Base-by-base conservation (phyloP, 768 basidiomycete genomes). In the Zangia roseola region DNA sequence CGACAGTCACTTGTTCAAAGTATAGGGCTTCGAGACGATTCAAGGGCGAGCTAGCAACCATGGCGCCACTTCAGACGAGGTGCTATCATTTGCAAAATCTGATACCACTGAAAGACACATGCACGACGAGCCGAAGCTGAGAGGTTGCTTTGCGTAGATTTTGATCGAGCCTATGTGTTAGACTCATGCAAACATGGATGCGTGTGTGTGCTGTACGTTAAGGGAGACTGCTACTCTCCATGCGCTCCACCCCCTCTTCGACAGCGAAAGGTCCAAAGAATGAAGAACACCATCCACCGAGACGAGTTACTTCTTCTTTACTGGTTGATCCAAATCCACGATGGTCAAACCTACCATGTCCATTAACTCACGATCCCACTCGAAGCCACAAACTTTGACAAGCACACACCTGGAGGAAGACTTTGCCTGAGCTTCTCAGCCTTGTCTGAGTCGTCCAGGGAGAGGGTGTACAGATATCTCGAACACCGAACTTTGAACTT, bases 401-500 rank as follows among this genome's bases (percentile, higher is more conserved):
- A 31, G 14, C 31, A 73, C 88, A 62, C 65, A 94, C 95, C 91
- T 63, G 97, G 97, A 45, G 95, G 95, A 43, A 99, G 79, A 65
- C 84, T 86, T 78, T 91, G 91, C 78, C 87, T 83, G 62, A 99
- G 84, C 79, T 97, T 99, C 71, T 97, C 94, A 34, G 97, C 95
- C 81, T 97, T 98, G 72, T 97, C 94, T 65, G 91, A 83, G 76
- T 99, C 97, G 69, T 93, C 88, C 68, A 98, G 72, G 53, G 85
- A 82, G 56, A 98, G 83, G n/a, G 97, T 98, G 86, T 99, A 99
- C 53, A 94, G 86, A 73, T 94, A 94, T 70, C 90, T 82, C 52
- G 90, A 88, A 78, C 94, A 97, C 70, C 97, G 83, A 68, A 99
- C 84, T 82, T 99, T 99, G 85, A 98, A 97, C 77, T 98, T 99